Percentiles rank a stretch among this genome's conserved stretches.
Evolutionary conservation across 257 asterid genomes (phyloP).

Genomic region (Henckelia pumila): DNA sequence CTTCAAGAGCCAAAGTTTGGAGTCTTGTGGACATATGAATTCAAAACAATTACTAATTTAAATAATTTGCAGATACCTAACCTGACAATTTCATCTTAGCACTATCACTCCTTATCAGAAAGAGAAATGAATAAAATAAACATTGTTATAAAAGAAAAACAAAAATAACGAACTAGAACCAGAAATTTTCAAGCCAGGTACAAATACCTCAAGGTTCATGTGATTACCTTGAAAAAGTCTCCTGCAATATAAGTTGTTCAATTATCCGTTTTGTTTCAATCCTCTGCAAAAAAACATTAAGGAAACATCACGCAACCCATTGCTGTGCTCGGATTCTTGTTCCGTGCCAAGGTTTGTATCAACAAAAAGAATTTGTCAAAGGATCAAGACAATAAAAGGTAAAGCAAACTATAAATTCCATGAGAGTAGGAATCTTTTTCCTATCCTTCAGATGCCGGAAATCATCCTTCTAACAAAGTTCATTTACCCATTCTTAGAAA

Average conservation of each 20-base stretch:
- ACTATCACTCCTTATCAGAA: constrained; percentile 9
- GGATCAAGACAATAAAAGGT: neutral
- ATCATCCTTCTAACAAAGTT: neutral
- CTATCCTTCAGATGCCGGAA: neutral
- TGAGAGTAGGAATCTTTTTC: neutral
- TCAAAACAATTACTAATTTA: neutral
- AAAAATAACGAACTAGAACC: constrained; percentile 1
- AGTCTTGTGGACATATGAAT: neutral
- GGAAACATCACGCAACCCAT: neutral
- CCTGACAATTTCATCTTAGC: neutral
- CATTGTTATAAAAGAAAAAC: neutral
- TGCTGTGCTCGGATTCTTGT: neutral
- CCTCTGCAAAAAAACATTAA: constrained; percentile 25
- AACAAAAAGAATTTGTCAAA: neutral
- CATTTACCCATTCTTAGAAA: constrained; percentile 1
- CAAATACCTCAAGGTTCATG: constrained; percentile 20
- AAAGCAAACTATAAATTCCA: neutral
- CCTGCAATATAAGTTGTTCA: constrained; percentile 67
- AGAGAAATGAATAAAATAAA: constrained; percentile 15
- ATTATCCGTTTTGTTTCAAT: constrained; percentile 57
- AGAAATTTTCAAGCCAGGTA: constrained; percentile 20
- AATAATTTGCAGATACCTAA: constrained; percentile 10
- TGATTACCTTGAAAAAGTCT: constrained; percentile 72
- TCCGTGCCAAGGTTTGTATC: neutral
- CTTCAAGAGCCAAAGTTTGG: constrained; percentile 6